Conservation (phyloP, 805 yeast genomes). For the Monosporozyma unispora region DNA sequence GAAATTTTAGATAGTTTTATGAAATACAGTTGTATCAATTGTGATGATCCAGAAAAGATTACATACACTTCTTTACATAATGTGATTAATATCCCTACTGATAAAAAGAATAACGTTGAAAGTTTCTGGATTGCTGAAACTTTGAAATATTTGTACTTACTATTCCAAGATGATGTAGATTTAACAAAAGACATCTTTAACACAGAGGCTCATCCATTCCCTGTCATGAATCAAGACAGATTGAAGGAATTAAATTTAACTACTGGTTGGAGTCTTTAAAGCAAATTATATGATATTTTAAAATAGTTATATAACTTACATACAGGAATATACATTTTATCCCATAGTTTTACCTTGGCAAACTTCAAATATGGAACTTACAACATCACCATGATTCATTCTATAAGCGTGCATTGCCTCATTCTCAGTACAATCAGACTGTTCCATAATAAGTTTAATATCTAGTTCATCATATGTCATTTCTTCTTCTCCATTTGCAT, state of each 20-base stretch:
- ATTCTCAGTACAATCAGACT: slow-evolving; percentile 77
- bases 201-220: slow-evolving; percentile 92
- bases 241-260: slow-evolving; percentile 14
- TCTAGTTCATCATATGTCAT: slow-evolving; percentile 68
- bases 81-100: slow-evolving; percentile 50
- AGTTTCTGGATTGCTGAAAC: slow-evolving; percentile 94
- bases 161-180: slow-evolving; percentile 69
- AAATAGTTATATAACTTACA: slow-evolving; percentile 31
- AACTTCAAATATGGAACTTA: slow-evolving; percentile 76
- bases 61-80: slow-evolving; percentile 60
- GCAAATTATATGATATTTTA: neutral
- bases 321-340: neutral
- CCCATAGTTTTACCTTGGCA: neutral
- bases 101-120: slow-evolving; percentile 64
- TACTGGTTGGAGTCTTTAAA: slow-evolving; percentile 24
- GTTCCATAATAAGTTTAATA: slow-evolving; percentile 77
- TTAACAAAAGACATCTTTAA: slow-evolving; percentile 67
- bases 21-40: slow-evolving; percentile 44
- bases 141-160: slow-evolving; percentile 69
- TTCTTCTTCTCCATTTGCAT: slow-evolving; percentile 16
- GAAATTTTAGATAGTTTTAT: slow-evolving; percentile 68
- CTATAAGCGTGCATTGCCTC: slow-evolving; percentile 86
- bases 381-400: slow-evolving; percentile 84
- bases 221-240: slow-evolving; percentile 37
- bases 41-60: slow-evolving; percentile 25